Conservation (phyloP, 257 asterid genomes). For the Ilex aquifolium region DNA sequence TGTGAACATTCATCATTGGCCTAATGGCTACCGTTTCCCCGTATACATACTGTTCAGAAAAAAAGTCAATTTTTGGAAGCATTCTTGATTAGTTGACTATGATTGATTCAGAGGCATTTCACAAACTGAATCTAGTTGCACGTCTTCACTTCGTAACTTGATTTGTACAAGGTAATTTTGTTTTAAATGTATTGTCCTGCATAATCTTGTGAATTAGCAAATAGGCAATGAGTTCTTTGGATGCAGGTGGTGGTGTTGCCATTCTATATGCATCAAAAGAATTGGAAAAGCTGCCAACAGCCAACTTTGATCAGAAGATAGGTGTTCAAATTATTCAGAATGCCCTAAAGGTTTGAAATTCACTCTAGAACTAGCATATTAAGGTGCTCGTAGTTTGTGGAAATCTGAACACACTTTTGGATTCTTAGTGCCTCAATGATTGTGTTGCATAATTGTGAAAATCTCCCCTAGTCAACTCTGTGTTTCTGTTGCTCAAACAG, state of each 20-base stretch:
- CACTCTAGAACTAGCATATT: not conserved
- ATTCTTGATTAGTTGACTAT: not conserved
- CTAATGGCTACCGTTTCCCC: too few species aligned
- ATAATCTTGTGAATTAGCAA: not conserved
- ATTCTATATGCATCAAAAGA: conserved; percentile 46
- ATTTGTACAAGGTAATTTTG: conserved; percentile 29
- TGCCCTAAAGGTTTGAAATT: conserved; percentile 35
- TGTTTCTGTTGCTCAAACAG: conserved; percentile 20
- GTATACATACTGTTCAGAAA: too few species aligned
- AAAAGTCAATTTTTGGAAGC: not conserved
- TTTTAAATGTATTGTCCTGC: not conserved
- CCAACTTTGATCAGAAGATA: conserved; percentile 41
- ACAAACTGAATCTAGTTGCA: not conserved
- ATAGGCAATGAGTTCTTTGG: not conserved
- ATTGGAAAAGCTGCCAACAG: conserved; percentile 29
- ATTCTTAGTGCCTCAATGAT: too few species aligned
- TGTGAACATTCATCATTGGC: not conserved
- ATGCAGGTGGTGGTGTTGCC: conserved; percentile 44
- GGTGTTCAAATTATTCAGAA: conserved; percentile 48
- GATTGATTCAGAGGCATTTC: not conserved
- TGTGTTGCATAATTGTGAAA: too few species aligned
- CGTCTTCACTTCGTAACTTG: not conserved
- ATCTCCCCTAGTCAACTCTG: not conserved
- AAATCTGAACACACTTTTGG: too few species aligned
- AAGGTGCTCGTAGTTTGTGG: too few species aligned